Evolutionary conservation across 352 stramenopile genomes (phyloP), one percentile per base, ranked within the genome.

Genomic region (Phytophthora brassicae): DNA sequence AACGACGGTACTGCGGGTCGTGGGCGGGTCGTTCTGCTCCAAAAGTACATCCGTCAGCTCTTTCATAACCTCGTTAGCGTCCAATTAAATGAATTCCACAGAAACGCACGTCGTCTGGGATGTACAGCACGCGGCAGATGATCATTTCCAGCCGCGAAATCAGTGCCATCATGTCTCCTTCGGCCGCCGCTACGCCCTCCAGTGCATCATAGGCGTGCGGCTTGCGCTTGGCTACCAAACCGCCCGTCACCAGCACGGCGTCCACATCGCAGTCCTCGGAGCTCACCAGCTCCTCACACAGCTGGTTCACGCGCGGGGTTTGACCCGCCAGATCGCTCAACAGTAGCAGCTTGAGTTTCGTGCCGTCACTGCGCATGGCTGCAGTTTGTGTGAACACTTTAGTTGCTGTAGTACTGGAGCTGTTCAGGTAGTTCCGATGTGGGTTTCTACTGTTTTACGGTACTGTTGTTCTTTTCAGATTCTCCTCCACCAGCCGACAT

Each of bases 151-250:
- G 80, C 23, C 87, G 77, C 16, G 87, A 92, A 46, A 96, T 86
- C 44, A 94, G 70, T 64, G 87, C 84, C 80, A 91, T 94, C 85
- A 94, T 94, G 68, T 96, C 87, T 61, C 87, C 87, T 74, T 96
- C 86, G 20, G 84, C 86, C 4, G 83, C 81, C 3, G 83, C 84
- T 23, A 89, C 72, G 9, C 55, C 66, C 67, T 92, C 84, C 9
- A 84, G 70, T 36, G 68, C 61, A 11, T 80, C 71, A 62, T 90
- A 93, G 26, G 60, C 74, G 44, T 70, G 69, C 22, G 76, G 64
- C n/a, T 56, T 67, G 24, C 73, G 70, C 38, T 64, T 72, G 23
- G 70, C 62, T 24, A 92, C 80, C 58, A 92, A 50, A 2, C 82
- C 82, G 51, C 84, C 86, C 24, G 74, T 83, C 20, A 95, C 79